Conservation (phyloP, 352 stramenopile genomes). For the Elongisporangium prolatum region DNA sequence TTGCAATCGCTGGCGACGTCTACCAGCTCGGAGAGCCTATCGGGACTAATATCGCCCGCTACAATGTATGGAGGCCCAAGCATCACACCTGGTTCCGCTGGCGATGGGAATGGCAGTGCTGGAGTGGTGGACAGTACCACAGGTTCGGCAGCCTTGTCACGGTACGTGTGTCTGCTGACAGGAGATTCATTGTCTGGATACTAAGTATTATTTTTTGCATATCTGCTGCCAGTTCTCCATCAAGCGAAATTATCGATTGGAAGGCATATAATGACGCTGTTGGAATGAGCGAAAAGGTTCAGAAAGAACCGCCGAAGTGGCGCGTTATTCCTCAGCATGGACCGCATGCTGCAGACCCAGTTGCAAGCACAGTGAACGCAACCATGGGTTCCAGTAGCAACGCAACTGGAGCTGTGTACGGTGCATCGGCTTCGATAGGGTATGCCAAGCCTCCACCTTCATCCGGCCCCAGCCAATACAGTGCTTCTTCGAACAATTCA, state of each 20-base stretch:
- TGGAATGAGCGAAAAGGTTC: slow-evolving; percentile 36
- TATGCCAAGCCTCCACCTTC: slow-evolving; percentile 23
- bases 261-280: slow-evolving; percentile 78
- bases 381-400: slow-evolving; percentile 1
- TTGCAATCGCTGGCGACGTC: slow-evolving; percentile 72
- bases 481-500: background rate
- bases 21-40: slow-evolving; percentile 53
- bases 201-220: background rate
- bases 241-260: slow-evolving; percentile 83
- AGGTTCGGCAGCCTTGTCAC: slow-evolving; percentile 11
- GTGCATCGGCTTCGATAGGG: background rate
- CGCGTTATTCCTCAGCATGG: slow-evolving; percentile 77
- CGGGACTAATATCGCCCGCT: slow-evolving; percentile 53
- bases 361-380: slow-evolving; percentile 2
- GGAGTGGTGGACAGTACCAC: slow-evolving; percentile 10
- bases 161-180: no score
- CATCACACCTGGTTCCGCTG: slow-evolving; percentile 6
- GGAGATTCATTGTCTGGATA: no score
- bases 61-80: slow-evolving; percentile 26
- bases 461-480: slow-evolving; percentile 1
- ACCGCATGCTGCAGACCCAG: slow-evolving; percentile 41
- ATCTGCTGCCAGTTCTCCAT: slow-evolving; percentile 30
- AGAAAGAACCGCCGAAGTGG: slow-evolving; percentile 64
- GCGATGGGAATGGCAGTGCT: slow-evolving; percentile 9
- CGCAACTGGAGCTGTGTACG: background rate